Evolutionary conservation across 495 filamentous ascomycete genomes (phyloP), one percentile per base, ranked within the genome.

Genomic region (Aspergillus nidulans): DNA sequence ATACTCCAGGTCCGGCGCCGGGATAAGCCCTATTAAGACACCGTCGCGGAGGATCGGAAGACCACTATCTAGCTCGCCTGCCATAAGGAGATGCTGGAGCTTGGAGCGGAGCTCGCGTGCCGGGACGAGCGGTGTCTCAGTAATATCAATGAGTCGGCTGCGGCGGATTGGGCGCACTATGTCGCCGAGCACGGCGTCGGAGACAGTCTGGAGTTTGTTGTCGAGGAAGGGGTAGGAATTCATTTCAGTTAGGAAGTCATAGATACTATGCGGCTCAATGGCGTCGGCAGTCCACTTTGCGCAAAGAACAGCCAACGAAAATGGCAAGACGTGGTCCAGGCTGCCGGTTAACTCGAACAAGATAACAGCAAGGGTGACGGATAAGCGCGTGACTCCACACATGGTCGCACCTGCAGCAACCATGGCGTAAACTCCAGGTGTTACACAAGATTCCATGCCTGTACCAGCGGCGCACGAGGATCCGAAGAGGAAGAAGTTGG

Each of bases 281-380:
- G 92, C 92, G 68, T 97, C 94, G 0, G 94, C 94, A 0, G 92
- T 96, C 94, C 94, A 98, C 71, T 98, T 98, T 38, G 91, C 86
- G 30, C 96, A 92, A 13, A 97, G 81, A 19, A 98, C 87, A 7
- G 89, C 88, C 39, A 98, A 69, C 1, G 91, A 97, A 69, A 98
- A 98, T 0, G 94, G 94, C 0, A 98, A 77, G 23, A 98, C 94
- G 60, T 97, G 94, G 63, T 97, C 87, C 19, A 98, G 70, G 71
- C 89, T 95, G 52, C 94, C 94, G 0, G 94, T 98, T 45, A 98
- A 73, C 67, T 98, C 94, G 63, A 98, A 97, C 0, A 97, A 77
- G 59, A 98, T 97, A 61, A 98, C 90, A 12, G 91, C 90, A 0
- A 98, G 81, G 1, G 94, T 97, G 10, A 98, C 91, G 0, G 94